Conservation (phyloP, 2,329 filamentous ascomycete species). For the Salinomyces thailandicus region DNA sequence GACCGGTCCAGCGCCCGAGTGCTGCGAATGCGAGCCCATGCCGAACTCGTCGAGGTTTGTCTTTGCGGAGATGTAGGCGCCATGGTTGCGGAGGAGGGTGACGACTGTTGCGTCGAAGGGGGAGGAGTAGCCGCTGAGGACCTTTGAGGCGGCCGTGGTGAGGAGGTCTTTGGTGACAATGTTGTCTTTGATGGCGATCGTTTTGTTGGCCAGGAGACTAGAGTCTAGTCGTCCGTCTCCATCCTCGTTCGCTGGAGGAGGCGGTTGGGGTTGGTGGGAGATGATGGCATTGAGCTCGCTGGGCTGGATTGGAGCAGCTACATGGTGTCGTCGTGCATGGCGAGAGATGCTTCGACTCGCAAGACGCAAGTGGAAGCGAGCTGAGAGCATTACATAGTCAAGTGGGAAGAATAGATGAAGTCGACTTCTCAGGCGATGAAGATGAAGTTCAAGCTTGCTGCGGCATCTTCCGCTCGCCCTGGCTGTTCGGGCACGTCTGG, state of each 20-base stretch:
- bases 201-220: conserved; percentile 19
- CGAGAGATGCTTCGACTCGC: conserved; percentile 3
- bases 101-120: conserved; percentile 79
- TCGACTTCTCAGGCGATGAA: too few relatives aligned
- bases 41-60: conserved; percentile 95
- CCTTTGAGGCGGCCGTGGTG: conserved; percentile 75
- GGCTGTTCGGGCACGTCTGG: too few relatives aligned
- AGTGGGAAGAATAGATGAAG: background rate
- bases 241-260: background rate
- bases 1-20: conserved; percentile 59
- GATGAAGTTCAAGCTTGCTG: too few relatives aligned
- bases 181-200: conserved; percentile 42
- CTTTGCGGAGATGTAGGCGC: conserved; percentile 59
- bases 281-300: background rate
- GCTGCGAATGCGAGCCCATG: conserved; percentile 74
- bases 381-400: conserved; percentile 9
- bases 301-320: background rate
- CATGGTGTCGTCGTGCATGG: background rate
- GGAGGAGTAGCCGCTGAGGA: conserved; percentile 57
- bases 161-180: conserved; percentile 35
- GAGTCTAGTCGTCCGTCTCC: background rate
- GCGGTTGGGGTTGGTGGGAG: background rate
- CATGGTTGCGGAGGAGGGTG: conserved; percentile 51
- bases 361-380: conserved; percentile 5
- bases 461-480: too few relatives aligned